Percentiles rank a stretch among this genome's conserved stretches.
Conservation (phyloP, 2,329 filamentous ascomycete genomes). For the Fusarium foetens region DNA sequence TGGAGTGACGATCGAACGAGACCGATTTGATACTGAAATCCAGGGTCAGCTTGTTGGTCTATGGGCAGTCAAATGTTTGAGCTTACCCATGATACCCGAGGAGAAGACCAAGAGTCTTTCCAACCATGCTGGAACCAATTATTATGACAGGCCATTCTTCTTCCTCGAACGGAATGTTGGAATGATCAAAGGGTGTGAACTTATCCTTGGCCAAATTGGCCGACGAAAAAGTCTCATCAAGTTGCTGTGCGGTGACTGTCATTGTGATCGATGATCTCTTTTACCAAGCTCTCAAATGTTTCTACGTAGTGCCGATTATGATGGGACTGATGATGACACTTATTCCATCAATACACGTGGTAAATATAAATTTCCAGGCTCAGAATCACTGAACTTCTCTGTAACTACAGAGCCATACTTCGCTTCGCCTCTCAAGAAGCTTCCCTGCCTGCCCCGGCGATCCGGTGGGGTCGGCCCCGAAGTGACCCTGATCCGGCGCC, state of each 20-base stretch:
- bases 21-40: neutral
- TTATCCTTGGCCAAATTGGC: neutral
- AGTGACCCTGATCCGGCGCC: neutral
- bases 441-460: neutral
- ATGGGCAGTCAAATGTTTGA: fast-evolving
- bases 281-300: fast-evolving
- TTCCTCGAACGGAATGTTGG: neutral
- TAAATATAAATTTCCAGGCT: too few relatives aligned
- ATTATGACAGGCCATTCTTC: conserved; percentile 3
- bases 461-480: neutral
- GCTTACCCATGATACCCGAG: neutral
- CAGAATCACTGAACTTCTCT: fast-evolving
- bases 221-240: neutral
- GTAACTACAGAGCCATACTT: fast-evolving
- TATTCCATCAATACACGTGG: fast-evolving
- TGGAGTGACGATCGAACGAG: neutral
- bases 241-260: neutral
- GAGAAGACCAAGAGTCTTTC: neutral
- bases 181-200: neutral
- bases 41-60: fast-evolving
- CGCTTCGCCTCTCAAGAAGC: too few relatives aligned
- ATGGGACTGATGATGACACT: neutral
- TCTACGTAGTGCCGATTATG: neutral
- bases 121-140: conserved; percentile 4
- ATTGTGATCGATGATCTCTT: neutral